Percentiles rank a stretch among this genome's conserved stretches.
Evolutionary conservation across 169 alveolate species (phyloP).

Genomic region (Cryptosporidium viatorum): DNA sequence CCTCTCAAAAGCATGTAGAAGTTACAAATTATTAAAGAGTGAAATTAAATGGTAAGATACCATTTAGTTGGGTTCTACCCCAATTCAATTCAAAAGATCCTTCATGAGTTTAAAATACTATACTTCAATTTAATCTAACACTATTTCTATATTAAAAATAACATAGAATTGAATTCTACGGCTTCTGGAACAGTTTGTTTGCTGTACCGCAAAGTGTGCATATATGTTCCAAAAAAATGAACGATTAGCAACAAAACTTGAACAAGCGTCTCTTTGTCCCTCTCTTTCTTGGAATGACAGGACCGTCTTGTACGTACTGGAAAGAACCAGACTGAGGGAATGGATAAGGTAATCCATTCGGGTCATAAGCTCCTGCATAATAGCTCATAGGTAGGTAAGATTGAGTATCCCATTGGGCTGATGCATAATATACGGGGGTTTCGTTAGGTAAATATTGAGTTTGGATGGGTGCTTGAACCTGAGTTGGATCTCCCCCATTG

Average conservation of each 20-base stretch:
- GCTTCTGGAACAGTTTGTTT: not conserved
- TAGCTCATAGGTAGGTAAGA: conserved; percentile 67
- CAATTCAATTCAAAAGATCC: not conserved
- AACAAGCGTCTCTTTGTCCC: conserved; percentile 56
- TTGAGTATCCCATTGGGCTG: conserved; percentile 73
- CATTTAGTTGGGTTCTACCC: not conserved
- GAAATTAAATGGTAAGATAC: not conserved
- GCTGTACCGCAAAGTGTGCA: not conserved
- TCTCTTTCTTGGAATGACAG: conserved; percentile 70
- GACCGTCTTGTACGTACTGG: conserved; percentile 58
- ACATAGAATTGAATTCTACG: not conserved
- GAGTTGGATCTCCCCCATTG: conserved; percentile 65
- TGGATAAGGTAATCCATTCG: conserved; percentile 23
- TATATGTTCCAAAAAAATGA: not conserved
- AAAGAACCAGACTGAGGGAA: conserved; percentile 68
- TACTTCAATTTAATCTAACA: conserved; percentile 5
- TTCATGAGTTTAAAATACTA: not conserved
- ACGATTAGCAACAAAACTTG: conserved; percentile 58
- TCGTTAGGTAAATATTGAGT: conserved; percentile 61
- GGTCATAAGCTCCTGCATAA: conserved; percentile 70
- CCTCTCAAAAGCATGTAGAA: not conserved
- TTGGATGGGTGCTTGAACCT: conserved; percentile 69
- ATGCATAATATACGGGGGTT: conserved; percentile 60
- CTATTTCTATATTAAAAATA: not conserved
- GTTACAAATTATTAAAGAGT: not conserved